Conservation (phyloP, 2,329 filamentous ascomycete species). For the Cercospora citrullina region DNA sequence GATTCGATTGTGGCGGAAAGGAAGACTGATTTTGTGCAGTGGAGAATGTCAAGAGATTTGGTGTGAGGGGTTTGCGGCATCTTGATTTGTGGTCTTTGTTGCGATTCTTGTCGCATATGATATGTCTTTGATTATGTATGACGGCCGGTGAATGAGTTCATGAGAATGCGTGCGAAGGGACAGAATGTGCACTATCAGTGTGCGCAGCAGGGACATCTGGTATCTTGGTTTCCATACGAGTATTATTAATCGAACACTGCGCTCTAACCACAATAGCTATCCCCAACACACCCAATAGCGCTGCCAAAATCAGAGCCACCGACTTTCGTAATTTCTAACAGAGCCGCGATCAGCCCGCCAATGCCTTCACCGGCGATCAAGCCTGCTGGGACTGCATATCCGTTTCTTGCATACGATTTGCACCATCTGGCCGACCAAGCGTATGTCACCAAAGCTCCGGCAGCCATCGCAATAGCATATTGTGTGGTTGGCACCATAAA, state of each 20-base stretch:
- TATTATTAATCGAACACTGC: neutral
- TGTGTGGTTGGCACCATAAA: conserved; percentile 58
- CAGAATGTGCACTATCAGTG: neutral
- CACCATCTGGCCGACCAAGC: conserved; percentile 44
- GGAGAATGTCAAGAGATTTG: conserved; percentile 29
- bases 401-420: conserved; percentile 38
- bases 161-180: neutral
- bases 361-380: conserved; percentile 62
- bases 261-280: conserved; percentile 17
- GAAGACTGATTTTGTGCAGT: conserved; percentile 28
- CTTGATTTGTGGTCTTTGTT: neutral
- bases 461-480: conserved; percentile 57
- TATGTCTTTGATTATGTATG: neutral
- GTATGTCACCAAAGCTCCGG: conserved; percentile 53
- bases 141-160: neutral
- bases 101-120: neutral
- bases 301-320: conserved; percentile 42
- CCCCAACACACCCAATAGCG: conserved; percentile 39
- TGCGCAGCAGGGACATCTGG: neutral
- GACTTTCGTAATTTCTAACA: conserved; percentile 45
- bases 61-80: conserved; percentile 12
- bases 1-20: conserved; percentile 24
- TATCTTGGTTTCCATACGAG: neutral
- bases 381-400: conserved; percentile 58
- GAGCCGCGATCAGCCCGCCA: conserved; percentile 58